Conservation (phyloP, 306 rosid species). For the Comarum palustre region DNA sequence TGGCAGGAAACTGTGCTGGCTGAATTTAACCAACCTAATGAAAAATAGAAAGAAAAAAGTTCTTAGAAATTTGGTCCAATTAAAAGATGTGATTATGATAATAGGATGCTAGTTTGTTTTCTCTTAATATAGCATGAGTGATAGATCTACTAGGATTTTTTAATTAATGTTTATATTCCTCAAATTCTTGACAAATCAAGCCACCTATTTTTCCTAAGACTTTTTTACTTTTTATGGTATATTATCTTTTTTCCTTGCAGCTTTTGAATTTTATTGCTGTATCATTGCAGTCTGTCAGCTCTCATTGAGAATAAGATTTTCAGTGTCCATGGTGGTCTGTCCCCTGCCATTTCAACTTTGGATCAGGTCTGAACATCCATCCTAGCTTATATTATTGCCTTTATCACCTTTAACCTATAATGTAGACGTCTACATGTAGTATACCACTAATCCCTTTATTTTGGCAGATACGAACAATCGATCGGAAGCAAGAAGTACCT, state of each 20-base stretch:
- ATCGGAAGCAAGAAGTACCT: conserved; percentile 99
- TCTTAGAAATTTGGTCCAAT: neutral
- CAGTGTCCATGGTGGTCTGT: conserved; percentile 97
- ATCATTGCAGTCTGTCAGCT: conserved; percentile 76
- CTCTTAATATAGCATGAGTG: neutral
- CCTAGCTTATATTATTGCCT: neutral
- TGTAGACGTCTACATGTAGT: conserved; percentile 17
- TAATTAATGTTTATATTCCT: neutral
- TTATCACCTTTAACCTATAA: neutral
- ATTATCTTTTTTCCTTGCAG: conserved; percentile 14
- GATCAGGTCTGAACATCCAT: conserved; percentile 66
- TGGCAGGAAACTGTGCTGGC: neutral
- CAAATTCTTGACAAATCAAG: neutral
- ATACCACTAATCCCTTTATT: conserved; percentile 1
- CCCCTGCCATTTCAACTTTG: conserved; percentile 91
- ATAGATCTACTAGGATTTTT: neutral
- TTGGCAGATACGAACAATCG: conserved; percentile 81
- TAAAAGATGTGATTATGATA: neutral
- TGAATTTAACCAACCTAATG: neutral
- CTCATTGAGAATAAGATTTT: conserved; percentile 91
- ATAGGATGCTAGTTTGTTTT: neutral
- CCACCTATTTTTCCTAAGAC: neutral
- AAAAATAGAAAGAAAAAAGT: neutral
- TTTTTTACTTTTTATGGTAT: neutral
- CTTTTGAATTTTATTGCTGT: conserved; percentile 21